Conservation (phyloP, 2,329 filamentous ascomycete species). For the Trichoderma breve region DNA sequence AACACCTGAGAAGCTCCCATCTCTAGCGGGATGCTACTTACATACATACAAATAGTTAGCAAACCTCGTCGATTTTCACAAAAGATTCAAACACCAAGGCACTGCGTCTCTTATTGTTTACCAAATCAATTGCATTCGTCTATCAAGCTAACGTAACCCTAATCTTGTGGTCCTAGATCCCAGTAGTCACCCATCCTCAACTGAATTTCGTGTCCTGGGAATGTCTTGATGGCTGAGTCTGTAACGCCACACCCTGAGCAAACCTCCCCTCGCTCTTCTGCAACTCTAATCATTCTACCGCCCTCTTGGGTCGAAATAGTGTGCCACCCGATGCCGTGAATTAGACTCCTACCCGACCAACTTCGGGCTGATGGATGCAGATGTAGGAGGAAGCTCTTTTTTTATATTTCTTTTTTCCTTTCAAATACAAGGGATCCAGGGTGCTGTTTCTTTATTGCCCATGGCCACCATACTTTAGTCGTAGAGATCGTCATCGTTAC, state of each 20-base stretch:
- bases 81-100: not conserved
- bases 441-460: not conserved
- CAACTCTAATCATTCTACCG: slow-evolving; percentile 34
- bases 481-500: slow-evolving; percentile 95
- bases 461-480: slow-evolving; percentile 60
- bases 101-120: not conserved
- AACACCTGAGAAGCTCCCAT: not conserved
- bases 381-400: slow-evolving; percentile 37
- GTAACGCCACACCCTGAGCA: slow-evolving; percentile 17
- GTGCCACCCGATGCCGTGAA: slow-evolving; percentile 28
- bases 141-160: slow-evolving; percentile 23
- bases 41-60: not conserved
- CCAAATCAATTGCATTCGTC: slow-evolving; percentile 20
- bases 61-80: not conserved
- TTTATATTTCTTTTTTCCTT: not conserved
- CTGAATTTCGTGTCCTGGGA: slow-evolving; percentile 6
- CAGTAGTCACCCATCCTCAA: not conserved
- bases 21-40: not conserved
- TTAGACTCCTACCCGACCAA: slow-evolving; percentile 23
- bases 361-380: slow-evolving; percentile 29
- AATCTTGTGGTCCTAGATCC: not conserved
- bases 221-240: slow-evolving; percentile 17
- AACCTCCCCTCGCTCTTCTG: not conserved
- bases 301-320: slow-evolving; percentile 35
- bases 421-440: slow-evolving; percentile 47